phyloP scores from a whole-genome alignment of 495 filamentous ascomycete species.

The Neurospora terricola region DNA sequence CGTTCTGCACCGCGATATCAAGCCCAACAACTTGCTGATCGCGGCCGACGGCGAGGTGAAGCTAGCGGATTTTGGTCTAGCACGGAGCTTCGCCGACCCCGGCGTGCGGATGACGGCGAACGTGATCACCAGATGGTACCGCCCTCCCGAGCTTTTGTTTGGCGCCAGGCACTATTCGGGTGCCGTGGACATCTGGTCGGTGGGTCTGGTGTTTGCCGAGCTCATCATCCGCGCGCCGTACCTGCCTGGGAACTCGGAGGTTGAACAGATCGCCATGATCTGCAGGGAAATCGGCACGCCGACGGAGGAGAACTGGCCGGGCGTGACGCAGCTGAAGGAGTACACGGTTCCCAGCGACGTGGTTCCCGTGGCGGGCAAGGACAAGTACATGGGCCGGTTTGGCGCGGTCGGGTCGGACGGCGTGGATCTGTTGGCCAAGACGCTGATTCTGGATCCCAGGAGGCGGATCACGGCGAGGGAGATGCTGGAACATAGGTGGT shows the following conservation, averaged over 20 bases:
- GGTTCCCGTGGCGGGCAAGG: slow-evolving; percentile 52
- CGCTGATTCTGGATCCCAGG: slow-evolving; percentile 75
- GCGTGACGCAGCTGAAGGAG: slow-evolving; percentile 69
- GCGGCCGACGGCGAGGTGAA: slow-evolving; percentile 88
- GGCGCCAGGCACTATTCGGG: slow-evolving; percentile 82
- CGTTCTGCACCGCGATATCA: slow-evolving; percentile 95
- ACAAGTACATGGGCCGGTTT: slow-evolving; percentile 63
- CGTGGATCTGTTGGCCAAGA: slow-evolving; percentile 77
- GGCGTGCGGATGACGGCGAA: slow-evolving; percentile 81
- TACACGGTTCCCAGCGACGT: slow-evolving; percentile 55
- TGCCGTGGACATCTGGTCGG: slow-evolving; percentile 92
- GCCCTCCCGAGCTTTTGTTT: slow-evolving; percentile 86
- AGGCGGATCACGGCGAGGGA: slow-evolving; percentile 66
- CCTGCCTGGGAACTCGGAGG: slow-evolving; percentile 57
- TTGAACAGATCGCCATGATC: slow-evolving; percentile 73
- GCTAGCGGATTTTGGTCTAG: slow-evolving; percentile 95
- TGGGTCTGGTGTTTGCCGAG: slow-evolving; percentile 87
- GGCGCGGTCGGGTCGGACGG: slow-evolving; percentile 69
- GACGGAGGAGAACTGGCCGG: slow-evolving; percentile 91
- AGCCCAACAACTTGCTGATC: slow-evolving; percentile 95
- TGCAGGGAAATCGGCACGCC: slow-evolving; percentile 81
- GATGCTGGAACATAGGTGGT: slow-evolving; percentile 78
- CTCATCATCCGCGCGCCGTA: slow-evolving; percentile 73
- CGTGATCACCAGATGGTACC: slow-evolving; percentile 96
- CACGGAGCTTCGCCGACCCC: slow-evolving; percentile 80